Base-by-base conservation (phyloP, 345 rosid genomes). In the Viola odorata region DNA sequence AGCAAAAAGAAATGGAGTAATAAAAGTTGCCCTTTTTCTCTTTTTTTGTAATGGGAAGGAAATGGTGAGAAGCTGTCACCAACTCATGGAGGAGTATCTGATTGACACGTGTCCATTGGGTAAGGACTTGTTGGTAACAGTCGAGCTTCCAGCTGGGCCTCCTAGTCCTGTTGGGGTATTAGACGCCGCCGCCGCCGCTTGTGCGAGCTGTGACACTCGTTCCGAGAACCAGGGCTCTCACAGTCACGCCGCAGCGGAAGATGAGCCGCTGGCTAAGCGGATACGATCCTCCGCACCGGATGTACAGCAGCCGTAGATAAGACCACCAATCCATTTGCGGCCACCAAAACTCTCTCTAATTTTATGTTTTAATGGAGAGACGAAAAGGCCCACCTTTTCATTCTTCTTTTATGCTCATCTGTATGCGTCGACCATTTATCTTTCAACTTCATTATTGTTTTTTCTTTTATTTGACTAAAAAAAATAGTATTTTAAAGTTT, bases 1-100 rank as follows among this genome's bases (percentile, higher is more conserved):
- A n/a, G n/a, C n/a, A n/a, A n/a, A n/a, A n/a, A n/a, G n/a, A n/a
- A 23, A 23, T 23, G 32, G 32, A 23, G 32, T 23, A 23, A 23
- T 23, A 23, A 23, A 23, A 23, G n/a, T 23, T 23, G 1, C 32
- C 4, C 10, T 12, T 36, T 53, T 32, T 14, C 12, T 50, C 51
- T 23, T 23, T 23, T 23, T 23, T 23, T 23, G 52, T 45, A 59
- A 45, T 8, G 62, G 61, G 58, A 68, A 85, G 91, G 85, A 80
- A 77, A 82, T 61, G 87, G 80, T 68, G 78, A 78, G 82, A 72
- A 85, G 91, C 91, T 85, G 91, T 85, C 85, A 67, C 67, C 91
- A 80, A 78, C 91, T 85, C 59, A 78, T 85, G 85, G 84, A 69
- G 69, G 82, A 82, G 68, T 85, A 82, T 44, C 50, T 82, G 58